Evolutionary conservation across 2,329 filamentous ascomycete species (phyloP).

Genomic region (Venturia aucupariae): DNA sequence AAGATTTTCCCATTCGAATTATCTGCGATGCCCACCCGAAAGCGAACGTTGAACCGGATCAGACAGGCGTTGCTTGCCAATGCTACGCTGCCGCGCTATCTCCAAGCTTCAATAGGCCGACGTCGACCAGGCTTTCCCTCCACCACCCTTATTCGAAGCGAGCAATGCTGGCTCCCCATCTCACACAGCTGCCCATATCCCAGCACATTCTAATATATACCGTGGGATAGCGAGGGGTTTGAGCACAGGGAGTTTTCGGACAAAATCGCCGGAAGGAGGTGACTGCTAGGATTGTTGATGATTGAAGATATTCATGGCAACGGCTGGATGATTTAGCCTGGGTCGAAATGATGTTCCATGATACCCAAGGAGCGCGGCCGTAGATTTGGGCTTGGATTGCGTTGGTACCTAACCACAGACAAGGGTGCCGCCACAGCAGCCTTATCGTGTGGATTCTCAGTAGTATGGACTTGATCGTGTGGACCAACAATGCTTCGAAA

Average conservation of each 20-base stretch:
- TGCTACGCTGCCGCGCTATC: neutral
- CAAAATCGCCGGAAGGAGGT: neutral
- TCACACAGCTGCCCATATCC: neutral
- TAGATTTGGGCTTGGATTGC: neutral
- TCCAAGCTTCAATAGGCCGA: neutral
- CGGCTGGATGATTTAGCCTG: too few relatives aligned
- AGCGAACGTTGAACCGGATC: neutral
- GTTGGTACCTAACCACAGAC: neutral
- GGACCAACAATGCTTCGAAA: neutral
- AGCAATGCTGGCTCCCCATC: neutral
- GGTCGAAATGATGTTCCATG: neutral
- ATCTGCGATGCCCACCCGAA: neutral
- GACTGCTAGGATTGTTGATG: too few relatives aligned
- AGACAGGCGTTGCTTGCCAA: neutral
- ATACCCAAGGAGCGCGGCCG: too few relatives aligned
- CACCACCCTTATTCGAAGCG: neutral
- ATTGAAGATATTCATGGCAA: too few relatives aligned
- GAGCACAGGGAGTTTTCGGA: neutral
- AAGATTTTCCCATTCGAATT: neutral
- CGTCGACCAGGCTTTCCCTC: neutral
- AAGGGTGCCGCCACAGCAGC: neutral
- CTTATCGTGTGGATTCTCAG: too few relatives aligned
- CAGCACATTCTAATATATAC: neutral
- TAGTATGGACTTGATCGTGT: too few relatives aligned
- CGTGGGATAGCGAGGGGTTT: neutral